Base-by-base conservation (phyloP, 257 asterid genomes). In the Rubia yunnanensis region DNA sequence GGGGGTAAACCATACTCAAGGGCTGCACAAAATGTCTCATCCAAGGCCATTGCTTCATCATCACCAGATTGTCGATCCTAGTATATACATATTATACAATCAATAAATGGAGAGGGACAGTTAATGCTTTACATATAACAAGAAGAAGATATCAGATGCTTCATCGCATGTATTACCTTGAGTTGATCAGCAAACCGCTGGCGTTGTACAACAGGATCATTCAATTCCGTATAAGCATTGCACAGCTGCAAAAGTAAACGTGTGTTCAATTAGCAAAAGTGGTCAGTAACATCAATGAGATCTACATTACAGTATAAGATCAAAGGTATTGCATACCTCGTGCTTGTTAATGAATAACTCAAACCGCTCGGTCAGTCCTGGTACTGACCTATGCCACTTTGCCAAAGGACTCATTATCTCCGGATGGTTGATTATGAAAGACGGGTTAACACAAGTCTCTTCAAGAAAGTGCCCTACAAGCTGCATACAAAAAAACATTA, bases 1-100 rank as follows among this genome's bases (percentile, higher is more conserved):
- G 98, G 98, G 69, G 96, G 96, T 55, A 92, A 76, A 41, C 96
- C 98, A 71, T 89, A 92, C 74, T 92, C 98, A 72, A 92, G 98
- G 63, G 96, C 91, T 0, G 88, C 84, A 66, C 92, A 85, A 61
- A 92, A 92, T 7, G 87, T 78, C 76, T 92, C 98, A 63, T 89
- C 98, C 74, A 87, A 73, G 38, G 91, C 96, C 98, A 92, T 92
- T 23, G 98, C 98, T 81, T 92, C 98, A 69, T 92, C 98, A 77
- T 92, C 96, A 62, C 98, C 98, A 1, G 91, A 89, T 84, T 85
- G 91, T 10, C 96, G 95, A 70, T 92, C 98, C 98, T 50, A 22
- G 57, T 5, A 22, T 26, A 50, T 50, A 50, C 27, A 22, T 20
- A 50, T 50, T 20, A 22, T 15, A 50, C 57, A 50, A 50, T 50